phyloP scores from a whole-genome alignment of 352 stramenopile species.

The Phytophthora litchii region DNA sequence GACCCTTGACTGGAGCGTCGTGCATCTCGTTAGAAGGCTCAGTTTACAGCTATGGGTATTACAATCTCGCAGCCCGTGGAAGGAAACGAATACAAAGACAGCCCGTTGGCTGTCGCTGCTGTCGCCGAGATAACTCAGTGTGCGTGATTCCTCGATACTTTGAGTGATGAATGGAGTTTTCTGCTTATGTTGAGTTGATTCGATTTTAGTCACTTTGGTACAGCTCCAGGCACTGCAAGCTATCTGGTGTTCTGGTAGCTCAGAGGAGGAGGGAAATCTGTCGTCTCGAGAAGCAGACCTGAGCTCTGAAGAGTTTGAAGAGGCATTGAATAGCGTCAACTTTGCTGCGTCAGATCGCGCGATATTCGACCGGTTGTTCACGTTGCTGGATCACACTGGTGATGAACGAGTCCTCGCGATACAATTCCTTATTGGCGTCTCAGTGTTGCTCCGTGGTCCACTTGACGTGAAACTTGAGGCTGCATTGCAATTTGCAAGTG shows the following conservation, averaged over 20 bases:
- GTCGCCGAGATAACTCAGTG: slow-evolving; percentile 66
- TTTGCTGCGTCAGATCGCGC: slow-evolving; percentile 50
- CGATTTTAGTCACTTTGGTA: slow-evolving; percentile 42
- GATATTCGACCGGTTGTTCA: slow-evolving; percentile 66
- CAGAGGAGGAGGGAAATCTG: slow-evolving; percentile 2
- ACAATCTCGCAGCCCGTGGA: slow-evolving; percentile 31
- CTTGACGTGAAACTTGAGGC: slow-evolving; percentile 49
- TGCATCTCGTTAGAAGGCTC: background rate
- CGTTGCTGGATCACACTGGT: slow-evolving; percentile 61
- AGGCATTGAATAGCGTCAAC: slow-evolving; percentile 46
- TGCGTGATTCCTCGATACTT: slow-evolving; percentile 20
- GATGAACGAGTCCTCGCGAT: slow-evolving; percentile 51
- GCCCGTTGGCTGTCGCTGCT: slow-evolving; percentile 50
- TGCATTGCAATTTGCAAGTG: slow-evolving; percentile 32
- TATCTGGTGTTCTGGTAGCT: slow-evolving; percentile 14
- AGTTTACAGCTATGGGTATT: slow-evolving; percentile 23
- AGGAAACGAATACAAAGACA: slow-evolving; percentile 33
- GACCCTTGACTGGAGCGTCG: slow-evolving; percentile 17
- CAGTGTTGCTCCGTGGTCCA: slow-evolving; percentile 47
- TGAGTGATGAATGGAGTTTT: background rate
- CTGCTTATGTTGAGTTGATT: background rate
- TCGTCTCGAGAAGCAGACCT: slow-evolving; percentile 43
- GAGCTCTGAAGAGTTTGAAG: slow-evolving; percentile 36
- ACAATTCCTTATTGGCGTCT: slow-evolving; percentile 54
- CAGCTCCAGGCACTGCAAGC: slow-evolving; percentile 42